Evolutionary conservation across 1,139 yeast species (phyloP).

Genomic region (Starmera stellimalicola): DNA sequence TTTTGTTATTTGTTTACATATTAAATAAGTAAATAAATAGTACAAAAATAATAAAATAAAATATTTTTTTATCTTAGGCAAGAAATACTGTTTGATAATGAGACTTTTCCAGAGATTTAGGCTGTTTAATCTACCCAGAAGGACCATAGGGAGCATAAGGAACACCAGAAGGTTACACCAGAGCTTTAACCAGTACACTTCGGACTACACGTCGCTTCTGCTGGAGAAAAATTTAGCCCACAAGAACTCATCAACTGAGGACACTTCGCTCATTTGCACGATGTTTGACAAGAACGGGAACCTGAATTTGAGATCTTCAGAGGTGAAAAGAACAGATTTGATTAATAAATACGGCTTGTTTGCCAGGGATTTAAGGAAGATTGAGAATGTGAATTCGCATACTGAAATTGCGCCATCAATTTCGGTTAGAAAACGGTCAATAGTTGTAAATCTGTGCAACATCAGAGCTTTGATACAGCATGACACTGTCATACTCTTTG

Average conservation of each 20-base stretch:
- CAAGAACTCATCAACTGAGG: slow-evolving; percentile 23
- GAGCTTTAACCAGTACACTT: too few species aligned
- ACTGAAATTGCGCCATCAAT: slow-evolving; percentile 66
- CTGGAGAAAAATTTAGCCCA: slow-evolving; percentile 28
- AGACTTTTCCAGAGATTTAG: too few species aligned
- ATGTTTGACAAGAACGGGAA: slow-evolving; percentile 50
- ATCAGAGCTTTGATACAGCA: slow-evolving; percentile 62
- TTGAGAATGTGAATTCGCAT: slow-evolving; percentile 46
- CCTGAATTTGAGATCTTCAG: slow-evolving; percentile 45
- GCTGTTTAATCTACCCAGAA: too few species aligned
- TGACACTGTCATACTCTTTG: slow-evolving; percentile 60
- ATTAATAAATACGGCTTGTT: slow-evolving; percentile 40
- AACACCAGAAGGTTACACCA: too few species aligned
- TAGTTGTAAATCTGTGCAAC: slow-evolving; percentile 54
- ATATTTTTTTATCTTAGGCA: too few species aligned
- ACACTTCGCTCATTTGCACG: slow-evolving; percentile 38
- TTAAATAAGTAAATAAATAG: too few species aligned
- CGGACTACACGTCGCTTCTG: slow-evolving; percentile 20
- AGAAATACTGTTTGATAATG: too few species aligned
- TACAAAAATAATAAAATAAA: too few species aligned
- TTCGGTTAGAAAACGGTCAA: slow-evolving; percentile 51
- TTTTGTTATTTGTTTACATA: too few species aligned
- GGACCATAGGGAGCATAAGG: too few species aligned
- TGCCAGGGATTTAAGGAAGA: slow-evolving; percentile 69
- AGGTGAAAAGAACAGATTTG: slow-evolving; percentile 47